phyloP scores from a whole-genome alignment of 2,329 filamentous ascomycete species.

The Fusarium ramigenum region DNA sequence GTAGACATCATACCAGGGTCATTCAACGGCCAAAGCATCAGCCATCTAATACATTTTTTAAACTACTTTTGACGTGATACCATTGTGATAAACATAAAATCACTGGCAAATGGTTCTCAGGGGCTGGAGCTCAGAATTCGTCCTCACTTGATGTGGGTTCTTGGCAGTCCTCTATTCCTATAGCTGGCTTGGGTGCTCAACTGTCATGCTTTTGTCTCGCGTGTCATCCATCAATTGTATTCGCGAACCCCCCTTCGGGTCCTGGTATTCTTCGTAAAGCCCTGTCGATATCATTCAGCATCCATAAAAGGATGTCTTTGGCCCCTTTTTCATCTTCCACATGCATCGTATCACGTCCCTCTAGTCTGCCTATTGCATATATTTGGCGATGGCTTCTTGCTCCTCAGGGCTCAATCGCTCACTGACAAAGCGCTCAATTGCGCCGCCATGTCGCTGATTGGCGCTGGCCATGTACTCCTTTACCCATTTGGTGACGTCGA shows the following conservation, averaged over 20 bases:
- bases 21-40: background rate
- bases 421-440: constrained; percentile 75
- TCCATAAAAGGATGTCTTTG: background rate
- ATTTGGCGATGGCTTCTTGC: constrained; percentile 61
- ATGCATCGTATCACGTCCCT: background rate
- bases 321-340: constrained; percentile 6
- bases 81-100: background rate
- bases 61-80: background rate
- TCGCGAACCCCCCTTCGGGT: constrained; percentile 4
- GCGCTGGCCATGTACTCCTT: constrained; percentile 79
- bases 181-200: background rate
- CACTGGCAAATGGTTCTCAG: background rate
- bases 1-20: background rate
- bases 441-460: constrained; percentile 76
- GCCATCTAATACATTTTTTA: background rate
- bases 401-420: constrained; percentile 74
- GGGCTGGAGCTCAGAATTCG: background rate
- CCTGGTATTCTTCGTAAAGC: constrained; percentile 32
- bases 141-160: background rate
- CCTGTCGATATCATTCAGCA: background rate
- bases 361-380: constrained; percentile 52
- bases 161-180: constrained; percentile 9
- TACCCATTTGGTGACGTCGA: constrained; percentile 87
- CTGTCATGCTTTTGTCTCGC: background rate
- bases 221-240: constrained; percentile 12